These are phyloP conservation scores for Colletotrichum filicis DNA, from an alignment of 2,329 filamentous ascomycete species.

Conservation along the genomic window DNA sequence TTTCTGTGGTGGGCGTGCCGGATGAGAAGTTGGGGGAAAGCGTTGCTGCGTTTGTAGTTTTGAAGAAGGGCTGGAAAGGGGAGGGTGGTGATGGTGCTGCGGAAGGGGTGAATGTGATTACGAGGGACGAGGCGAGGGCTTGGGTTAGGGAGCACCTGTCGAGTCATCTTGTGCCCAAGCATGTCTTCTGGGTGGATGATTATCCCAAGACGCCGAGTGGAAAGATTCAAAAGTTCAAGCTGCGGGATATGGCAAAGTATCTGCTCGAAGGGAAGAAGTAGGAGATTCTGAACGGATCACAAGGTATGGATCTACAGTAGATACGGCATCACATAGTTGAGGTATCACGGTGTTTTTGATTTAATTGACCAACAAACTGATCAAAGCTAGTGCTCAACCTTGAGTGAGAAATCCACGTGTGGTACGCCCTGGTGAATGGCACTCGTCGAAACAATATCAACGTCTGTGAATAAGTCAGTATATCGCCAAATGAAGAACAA, in stretches of 20 bases:
- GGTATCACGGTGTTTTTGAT: neutral
- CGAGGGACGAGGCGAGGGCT: constrained; percentile 68
- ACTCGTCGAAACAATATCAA: constrained; percentile 96
- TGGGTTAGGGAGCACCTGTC: constrained; percentile 80
- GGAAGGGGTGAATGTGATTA: constrained; percentile 50
- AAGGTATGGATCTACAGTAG: neutral
- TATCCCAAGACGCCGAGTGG: constrained; percentile 96
- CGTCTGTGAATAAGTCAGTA: constrained; percentile 62
- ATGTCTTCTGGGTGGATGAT: constrained; percentile 87
- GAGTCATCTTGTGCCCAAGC: constrained; percentile 84
- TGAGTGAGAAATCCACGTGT: constrained; percentile 95
- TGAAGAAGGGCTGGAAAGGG: constrained; percentile 34
- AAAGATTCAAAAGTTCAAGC: constrained; percentile 95
- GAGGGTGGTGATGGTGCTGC: constrained; percentile 35
- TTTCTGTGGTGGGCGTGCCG: constrained; percentile 84
- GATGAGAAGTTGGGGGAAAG: constrained; percentile 87
- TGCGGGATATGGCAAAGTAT: constrained; percentile 72
- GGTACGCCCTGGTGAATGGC: constrained; percentile 96
- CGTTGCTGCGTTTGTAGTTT: constrained; percentile 84
- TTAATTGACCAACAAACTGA: neutral
- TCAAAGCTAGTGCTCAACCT: constrained; percentile 69
- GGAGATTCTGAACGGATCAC: neutral
- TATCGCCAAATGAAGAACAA: neutral
- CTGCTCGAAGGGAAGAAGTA: constrained; percentile 38
- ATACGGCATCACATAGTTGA: neutral